A percentile compares a stretch with the other conserved stretches of the same genome.
Conservation (phyloP, 129 eudicot species). For the Dittrichia graveolens region DNA sequence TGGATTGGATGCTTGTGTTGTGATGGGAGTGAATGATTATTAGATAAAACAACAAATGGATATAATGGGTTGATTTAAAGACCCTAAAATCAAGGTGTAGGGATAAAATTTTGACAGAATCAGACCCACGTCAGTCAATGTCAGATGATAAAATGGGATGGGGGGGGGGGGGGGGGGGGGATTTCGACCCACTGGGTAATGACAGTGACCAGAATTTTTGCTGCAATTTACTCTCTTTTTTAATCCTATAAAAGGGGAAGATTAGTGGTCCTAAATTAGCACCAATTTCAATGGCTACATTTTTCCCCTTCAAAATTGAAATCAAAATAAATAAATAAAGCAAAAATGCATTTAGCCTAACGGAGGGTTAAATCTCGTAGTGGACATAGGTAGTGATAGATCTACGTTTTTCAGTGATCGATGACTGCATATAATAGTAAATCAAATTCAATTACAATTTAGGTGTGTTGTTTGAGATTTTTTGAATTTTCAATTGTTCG, state of each 20-base stretch:
- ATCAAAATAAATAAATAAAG: not conserved
- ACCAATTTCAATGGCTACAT: constrained; percentile 9
- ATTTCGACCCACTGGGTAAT: constrained; percentile 18
- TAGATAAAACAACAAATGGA: not conserved
- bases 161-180: constrained; percentile 13
- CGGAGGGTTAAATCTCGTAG: too few relatives aligned
- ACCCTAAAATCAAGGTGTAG: constrained; percentile 27
- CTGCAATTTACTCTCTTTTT: not conserved
- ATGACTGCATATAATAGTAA: too few relatives aligned
- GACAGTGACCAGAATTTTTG: constrained; percentile 25
- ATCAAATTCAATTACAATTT: too few relatives aligned
- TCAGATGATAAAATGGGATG: constrained; percentile 20
- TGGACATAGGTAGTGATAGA: too few relatives aligned
- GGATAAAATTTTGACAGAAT: constrained; percentile 40
- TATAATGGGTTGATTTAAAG: constrained; percentile 27
- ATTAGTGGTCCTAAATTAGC: constrained; percentile 10
- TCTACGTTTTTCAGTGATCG: too few relatives aligned
- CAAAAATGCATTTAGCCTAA: not conserved
- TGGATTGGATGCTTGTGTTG: constrained; percentile 13
- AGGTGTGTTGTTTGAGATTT: too few relatives aligned
- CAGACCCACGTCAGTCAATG: constrained; percentile 40
- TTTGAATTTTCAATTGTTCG: too few relatives aligned
- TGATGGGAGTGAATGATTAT: constrained; percentile 13
- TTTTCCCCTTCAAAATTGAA: not conserved
- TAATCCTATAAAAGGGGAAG: not conserved